Evolutionary conservation across 805 yeast species (phyloP), one percentile per base, ranked within the genome.

Genomic region (Nakazawaea wickerhamii): DNA sequence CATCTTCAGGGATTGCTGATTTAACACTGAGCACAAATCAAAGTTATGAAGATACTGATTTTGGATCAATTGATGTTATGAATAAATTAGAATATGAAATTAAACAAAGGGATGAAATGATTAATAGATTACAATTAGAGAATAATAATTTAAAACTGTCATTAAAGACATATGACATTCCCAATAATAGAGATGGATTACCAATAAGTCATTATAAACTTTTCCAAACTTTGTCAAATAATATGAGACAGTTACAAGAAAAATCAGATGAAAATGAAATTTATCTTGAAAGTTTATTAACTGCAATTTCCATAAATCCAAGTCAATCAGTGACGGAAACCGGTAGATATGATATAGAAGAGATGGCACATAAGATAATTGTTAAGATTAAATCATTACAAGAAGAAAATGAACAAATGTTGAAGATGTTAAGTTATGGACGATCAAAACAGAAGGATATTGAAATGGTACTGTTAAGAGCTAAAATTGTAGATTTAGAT

Each of bases 371-470:
- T 55, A 80, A 81, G 52, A 75, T 85, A 45, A 67, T 86, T 30
- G 70, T 71, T 31, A 77, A 84, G 51, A 52, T 87, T 49, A 75
- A 75, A 41, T 64, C 71, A 44, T 61, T 87, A 46, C 76, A 76
- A 15, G 73, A 71, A 36, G 95, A 87, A 55, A 87, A 87, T 55
- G 80, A 79, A 44, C 79, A 72, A 48, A 68, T 87, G 62, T 71
- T 81, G 47, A 76, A 76, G 51, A 77, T 84, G 80, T 59, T 85
- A 9, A 79, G 89, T 49, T 81, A 71, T 59, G 87, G 95, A n/a
- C 79, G 80, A 55, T 71, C 84, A 33, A 82, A 81, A 54, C 87
- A 85, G 53, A 65, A 78, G 47, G 75, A 80, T 45, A 74, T 85
- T 32, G 87, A 83, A 58, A 57, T 84, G 32, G 86, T 84, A 15